Percentiles rank a stretch among this genome's conserved stretches.
Evolutionary conservation across 1,284 basidiomycete species (phyloP).

Genomic region (Rhizoctonia solani): DNA sequence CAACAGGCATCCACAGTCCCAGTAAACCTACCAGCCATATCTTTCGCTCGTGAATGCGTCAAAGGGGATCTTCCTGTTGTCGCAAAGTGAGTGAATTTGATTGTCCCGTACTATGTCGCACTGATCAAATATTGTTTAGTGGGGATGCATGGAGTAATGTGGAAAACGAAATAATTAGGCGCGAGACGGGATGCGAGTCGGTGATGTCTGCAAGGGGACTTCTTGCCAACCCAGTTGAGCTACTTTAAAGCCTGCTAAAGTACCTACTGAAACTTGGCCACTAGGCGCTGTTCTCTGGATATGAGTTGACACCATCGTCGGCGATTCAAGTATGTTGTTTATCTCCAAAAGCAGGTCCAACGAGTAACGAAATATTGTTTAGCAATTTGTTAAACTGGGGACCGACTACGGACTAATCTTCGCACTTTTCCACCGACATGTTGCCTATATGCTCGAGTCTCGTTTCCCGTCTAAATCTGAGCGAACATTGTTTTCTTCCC

Average conservation of each 20-base stretch:
- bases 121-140: background rate
- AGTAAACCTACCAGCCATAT: slow-evolving; percentile 54
- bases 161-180: slow-evolving; percentile 52
- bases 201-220: slow-evolving; percentile 63
- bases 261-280: slow-evolving; percentile 4
- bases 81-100: slow-evolving; percentile 47
- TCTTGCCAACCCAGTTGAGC: slow-evolving; percentile 57
- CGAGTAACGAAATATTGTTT: too few species aligned
- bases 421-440: slow-evolving; percentile 50
- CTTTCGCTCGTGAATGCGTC: slow-evolving; percentile 55
- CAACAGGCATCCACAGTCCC: slow-evolving; percentile 57
- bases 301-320: slow-evolving; percentile 52
- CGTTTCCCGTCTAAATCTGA: slow-evolving; percentile 50
- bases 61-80: slow-evolving; percentile 56
- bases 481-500: slow-evolving; percentile 54
- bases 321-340: slow-evolving; percentile 52
- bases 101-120: background rate
- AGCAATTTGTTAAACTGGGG: slow-evolving; percentile 52
- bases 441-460: slow-evolving; percentile 59
- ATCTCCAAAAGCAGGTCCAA: too few species aligned
- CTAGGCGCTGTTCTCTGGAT: slow-evolving; percentile 58
- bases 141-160: slow-evolving; percentile 57
- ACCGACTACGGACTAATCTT: slow-evolving; percentile 55
- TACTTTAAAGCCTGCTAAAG: background rate
- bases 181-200: slow-evolving; percentile 53